Conservation (phyloP, 2,329 filamentous ascomycete species). For the Podosphaera xanthii region DNA sequence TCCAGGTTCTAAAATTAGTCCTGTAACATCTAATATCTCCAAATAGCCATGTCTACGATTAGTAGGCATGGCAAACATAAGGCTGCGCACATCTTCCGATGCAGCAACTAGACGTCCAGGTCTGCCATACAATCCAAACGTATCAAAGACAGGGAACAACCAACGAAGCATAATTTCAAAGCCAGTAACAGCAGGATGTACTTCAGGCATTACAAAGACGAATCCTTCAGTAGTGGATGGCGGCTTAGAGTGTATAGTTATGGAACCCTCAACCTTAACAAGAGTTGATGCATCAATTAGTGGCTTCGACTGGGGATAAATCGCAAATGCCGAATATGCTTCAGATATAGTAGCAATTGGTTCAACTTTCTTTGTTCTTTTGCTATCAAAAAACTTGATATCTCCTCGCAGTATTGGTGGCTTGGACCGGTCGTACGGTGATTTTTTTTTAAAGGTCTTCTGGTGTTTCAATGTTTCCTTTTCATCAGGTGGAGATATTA, state of each 20-base stretch:
- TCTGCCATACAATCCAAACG: conserved; percentile 75
- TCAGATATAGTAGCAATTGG: conserved; percentile 85
- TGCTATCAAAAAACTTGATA: conserved; percentile 84
- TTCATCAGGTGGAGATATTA: conserved; percentile 77
- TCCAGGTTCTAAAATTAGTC: conserved; percentile 55
- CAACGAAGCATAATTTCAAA: conserved; percentile 91
- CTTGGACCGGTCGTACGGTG: conserved; percentile 54
- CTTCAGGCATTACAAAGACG: conserved; percentile 93
- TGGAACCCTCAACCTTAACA: conserved; percentile 77
- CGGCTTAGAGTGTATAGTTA: conserved; percentile 64
- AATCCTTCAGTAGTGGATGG: conserved; percentile 72
- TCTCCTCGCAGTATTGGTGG: conserved; percentile 53
- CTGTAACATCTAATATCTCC: conserved; percentile 65
- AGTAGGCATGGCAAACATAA: conserved; percentile 97
- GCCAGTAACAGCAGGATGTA: conserved; percentile 71
- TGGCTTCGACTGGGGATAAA: conserved; percentile 86
- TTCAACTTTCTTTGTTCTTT: conserved; percentile 70
- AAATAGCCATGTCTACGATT: conserved; percentile 75
- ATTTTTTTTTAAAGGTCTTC: conserved; percentile 60
- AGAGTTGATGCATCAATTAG: conserved; percentile 86
- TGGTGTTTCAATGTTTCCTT: conserved; percentile 71
- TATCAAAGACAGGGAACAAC: conserved; percentile 84
- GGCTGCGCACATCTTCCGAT: conserved; percentile 59
- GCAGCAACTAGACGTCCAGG: conserved; percentile 73
- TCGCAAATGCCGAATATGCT: conserved; percentile 77